A percentile compares a stretch with the other conserved stretches of the same genome.
phyloP scores from a whole-genome alignment of 2,329 filamentous ascomycete genomes.

The Calonectria fujianensis region DNA sequence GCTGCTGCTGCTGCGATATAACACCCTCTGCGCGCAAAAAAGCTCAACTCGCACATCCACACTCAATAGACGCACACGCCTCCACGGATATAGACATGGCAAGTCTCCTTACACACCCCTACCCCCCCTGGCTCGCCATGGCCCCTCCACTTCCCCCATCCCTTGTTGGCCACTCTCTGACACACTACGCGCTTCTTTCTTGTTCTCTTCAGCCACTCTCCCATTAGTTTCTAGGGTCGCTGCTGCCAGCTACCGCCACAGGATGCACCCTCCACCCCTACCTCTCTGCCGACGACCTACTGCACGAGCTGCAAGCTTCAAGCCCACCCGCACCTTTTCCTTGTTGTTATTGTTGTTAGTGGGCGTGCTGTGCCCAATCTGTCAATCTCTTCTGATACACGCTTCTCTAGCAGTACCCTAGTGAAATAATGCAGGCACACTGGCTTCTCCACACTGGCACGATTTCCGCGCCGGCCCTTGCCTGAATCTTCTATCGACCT shows the following conservation, averaged over 20 bases:
- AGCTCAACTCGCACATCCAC: slow-evolving; percentile 29
- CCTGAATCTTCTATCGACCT: slow-evolving; percentile 46
- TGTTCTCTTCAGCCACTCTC: slow-evolving; percentile 49
- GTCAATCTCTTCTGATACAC: slow-evolving; percentile 66
- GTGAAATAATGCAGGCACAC: slow-evolving; percentile 65
- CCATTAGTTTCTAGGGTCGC: slow-evolving; percentile 38
- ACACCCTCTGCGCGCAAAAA: slow-evolving; percentile 6
- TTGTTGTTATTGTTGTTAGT: slow-evolving; percentile 34
- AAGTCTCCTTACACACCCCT: slow-evolving; percentile 40
- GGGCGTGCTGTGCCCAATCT: slow-evolving; percentile 46
- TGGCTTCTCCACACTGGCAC: slow-evolving; percentile 64
- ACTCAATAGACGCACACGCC: slow-evolving; percentile 38
- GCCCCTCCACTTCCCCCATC: slow-evolving; percentile 53
- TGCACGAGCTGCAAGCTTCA: slow-evolving; percentile 19
- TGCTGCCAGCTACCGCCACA: slow-evolving; percentile 34
- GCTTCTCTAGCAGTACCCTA: slow-evolving; percentile 57
- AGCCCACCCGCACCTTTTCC: slow-evolving; percentile 32
- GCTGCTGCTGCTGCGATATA: slow-evolving; percentile 15
- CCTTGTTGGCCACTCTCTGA: slow-evolving; percentile 52
- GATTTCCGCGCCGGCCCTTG: slow-evolving; percentile 49
- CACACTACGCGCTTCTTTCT: slow-evolving; percentile 45
- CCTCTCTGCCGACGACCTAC: slow-evolving; percentile 36
- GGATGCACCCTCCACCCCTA: slow-evolving; percentile 25
- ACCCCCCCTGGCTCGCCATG: slow-evolving; percentile 50
- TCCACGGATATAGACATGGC: slow-evolving; percentile 34